These are phyloP conservation scores for Geranium incanum DNA, from an alignment of 441 rosid genomes.

Conservation along the genomic window DNA sequence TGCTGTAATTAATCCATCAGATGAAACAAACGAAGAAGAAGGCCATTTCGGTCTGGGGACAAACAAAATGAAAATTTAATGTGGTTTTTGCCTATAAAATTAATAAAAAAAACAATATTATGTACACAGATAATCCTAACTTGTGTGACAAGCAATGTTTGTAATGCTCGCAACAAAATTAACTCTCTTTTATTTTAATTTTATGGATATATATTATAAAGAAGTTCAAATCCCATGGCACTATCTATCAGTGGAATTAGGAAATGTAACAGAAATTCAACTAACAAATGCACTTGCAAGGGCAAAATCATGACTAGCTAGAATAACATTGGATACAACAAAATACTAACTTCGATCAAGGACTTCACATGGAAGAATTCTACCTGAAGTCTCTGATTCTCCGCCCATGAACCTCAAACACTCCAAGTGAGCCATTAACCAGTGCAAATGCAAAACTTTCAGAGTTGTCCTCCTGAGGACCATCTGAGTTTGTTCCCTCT, in stretches of 20 bases:
- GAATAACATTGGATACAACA: not conserved
- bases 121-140: not conserved
- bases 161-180: constrained; percentile 1
- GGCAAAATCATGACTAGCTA: constrained; percentile 10
- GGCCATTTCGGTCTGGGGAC: constrained; percentile 95
- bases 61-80: constrained; percentile 25
- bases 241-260: not conserved
- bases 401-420: constrained; percentile 94
- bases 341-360: not conserved
- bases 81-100: constrained; percentile 18
- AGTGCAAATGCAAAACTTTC: constrained; percentile 98
- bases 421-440: constrained; percentile 96
- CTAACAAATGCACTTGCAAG: constrained; percentile 9
- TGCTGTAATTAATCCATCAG: constrained; percentile 93
- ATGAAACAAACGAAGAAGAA: constrained; percentile 82
- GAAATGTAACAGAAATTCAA: constrained; percentile 4
- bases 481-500: constrained; percentile 47
- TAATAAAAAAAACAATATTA: not conserved
- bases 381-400: constrained; percentile 95
- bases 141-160: not conserved
- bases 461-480: constrained; percentile 59
- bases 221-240: not conserved
- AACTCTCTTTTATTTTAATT: not conserved
- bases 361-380: constrained; percentile 10
- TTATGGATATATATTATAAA: not conserved